Conservation (phyloP, 805 yeast genomes). For the Metschnikowia dekortorum region DNA sequence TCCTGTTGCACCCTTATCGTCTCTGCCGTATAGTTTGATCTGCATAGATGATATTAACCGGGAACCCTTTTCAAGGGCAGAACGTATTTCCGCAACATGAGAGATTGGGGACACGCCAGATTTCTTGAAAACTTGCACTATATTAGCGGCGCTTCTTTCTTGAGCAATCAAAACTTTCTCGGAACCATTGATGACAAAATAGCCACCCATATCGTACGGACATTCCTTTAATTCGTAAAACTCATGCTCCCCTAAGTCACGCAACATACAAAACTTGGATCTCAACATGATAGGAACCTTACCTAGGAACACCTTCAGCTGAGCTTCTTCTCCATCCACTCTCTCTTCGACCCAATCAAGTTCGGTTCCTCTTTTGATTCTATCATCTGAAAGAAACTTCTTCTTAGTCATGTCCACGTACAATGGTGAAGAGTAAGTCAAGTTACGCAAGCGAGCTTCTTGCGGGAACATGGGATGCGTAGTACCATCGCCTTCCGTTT, state of each 20-base stretch:
- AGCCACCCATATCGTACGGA: conserved; percentile 99
- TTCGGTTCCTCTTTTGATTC: conserved; percentile 43
- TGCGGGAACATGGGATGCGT: conserved; percentile 98
- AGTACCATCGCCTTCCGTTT: conserved; percentile 99
- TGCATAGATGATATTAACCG: conserved; percentile 91
- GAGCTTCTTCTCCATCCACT: conserved; percentile 55
- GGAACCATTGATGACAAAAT: conserved; percentile 95
- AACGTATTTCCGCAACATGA: conserved; percentile 93
- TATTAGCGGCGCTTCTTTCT: conserved; percentile 97
- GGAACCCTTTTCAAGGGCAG: conserved; percentile 96
- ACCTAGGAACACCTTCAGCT: conserved; percentile 80
- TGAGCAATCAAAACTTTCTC: conserved; percentile 98
- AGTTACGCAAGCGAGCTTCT: conserved; percentile 93
- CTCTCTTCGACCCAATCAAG: conserved; percentile 51
- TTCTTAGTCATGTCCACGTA: conserved; percentile 94
- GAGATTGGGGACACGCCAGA: conserved; percentile 96
- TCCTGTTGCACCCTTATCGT: conserved; percentile 60
- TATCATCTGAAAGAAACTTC: conserved; percentile 79
- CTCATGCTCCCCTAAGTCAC: conserved; percentile 87
- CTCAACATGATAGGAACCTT: conserved; percentile 97
- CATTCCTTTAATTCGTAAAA: conserved; percentile 95
- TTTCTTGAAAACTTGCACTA: conserved; percentile 96
- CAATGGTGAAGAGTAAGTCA: conserved; percentile 93
- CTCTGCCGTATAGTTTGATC: conserved; percentile 84
- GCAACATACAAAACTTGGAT: conserved; percentile 90